Evolutionary conservation across 805 yeast species (phyloP).

Genomic region (Lachancea thermotolerans): DNA sequence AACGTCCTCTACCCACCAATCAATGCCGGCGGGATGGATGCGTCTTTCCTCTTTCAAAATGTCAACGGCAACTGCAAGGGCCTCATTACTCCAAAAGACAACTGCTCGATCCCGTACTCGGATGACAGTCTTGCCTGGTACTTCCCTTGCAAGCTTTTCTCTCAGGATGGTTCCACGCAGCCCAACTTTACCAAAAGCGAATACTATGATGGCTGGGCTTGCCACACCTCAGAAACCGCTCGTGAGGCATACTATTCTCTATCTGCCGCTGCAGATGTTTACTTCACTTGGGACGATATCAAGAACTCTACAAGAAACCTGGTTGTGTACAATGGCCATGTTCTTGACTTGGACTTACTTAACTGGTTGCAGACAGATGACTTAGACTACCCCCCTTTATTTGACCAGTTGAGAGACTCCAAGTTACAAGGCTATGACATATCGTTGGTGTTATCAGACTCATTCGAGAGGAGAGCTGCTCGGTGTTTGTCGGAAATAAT

Average conservation of each 20-base stretch:
- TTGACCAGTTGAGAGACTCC: conserved; percentile 54
- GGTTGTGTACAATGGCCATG: conserved; percentile 84
- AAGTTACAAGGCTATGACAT: conserved; percentile 72
- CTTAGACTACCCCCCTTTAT: conserved; percentile 63
- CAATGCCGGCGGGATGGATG: conserved; percentile 84
- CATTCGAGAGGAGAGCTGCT: conserved; percentile 62
- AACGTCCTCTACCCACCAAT: conserved; percentile 79
- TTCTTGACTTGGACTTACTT: conserved; percentile 70
- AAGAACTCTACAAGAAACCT: conserved; percentile 62
- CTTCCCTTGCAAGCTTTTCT: conserved; percentile 78
- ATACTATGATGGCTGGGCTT: conserved; percentile 81
- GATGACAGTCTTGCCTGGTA: conserved; percentile 81
- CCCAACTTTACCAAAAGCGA: conserved; percentile 53
- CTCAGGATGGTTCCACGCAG: conserved; percentile 62
- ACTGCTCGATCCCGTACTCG: conserved; percentile 63
- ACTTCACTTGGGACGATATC: conserved; percentile 86
- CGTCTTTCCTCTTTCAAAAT: conserved; percentile 78
- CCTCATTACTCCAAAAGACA: conserved; percentile 60
- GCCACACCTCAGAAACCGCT: conserved; percentile 72
- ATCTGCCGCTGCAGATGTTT: conserved; percentile 63
- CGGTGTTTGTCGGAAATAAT: conserved; percentile 79
- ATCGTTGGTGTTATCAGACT: conserved; percentile 60
- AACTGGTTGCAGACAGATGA: conserved; percentile 70
- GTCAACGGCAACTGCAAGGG: conserved; percentile 87
- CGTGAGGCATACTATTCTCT: conserved; percentile 61